phyloP scores from a whole-genome alignment of 2,329 filamentous ascomycete genomes.

The Penicillium griseofulvum region DNA sequence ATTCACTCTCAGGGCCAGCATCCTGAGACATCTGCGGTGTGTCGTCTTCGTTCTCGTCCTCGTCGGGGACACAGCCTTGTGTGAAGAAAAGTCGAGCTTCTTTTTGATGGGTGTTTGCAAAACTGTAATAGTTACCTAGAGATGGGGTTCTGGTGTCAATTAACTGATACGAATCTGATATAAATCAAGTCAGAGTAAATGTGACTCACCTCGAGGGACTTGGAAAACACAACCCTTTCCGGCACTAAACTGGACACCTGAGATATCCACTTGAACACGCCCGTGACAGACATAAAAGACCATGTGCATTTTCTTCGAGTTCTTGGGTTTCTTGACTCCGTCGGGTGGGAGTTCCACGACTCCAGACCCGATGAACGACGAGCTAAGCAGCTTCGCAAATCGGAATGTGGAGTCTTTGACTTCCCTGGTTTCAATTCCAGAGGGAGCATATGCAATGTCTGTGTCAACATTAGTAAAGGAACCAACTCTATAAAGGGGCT shows the following conservation, averaged over 20 bases:
- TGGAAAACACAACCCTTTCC: slow-evolving; percentile 88
- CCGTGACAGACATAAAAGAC: slow-evolving; percentile 88
- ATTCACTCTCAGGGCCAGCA: slow-evolving; percentile 16
- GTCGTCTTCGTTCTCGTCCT: slow-evolving; percentile 24
- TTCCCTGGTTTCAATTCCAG: slow-evolving; percentile 57
- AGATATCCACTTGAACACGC: slow-evolving; percentile 71
- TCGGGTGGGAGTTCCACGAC: slow-evolving; percentile 84
- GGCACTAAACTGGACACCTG: slow-evolving; percentile 66
- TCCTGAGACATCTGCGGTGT: slow-evolving; percentile 4
- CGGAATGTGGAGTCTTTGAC: slow-evolving; percentile 69
- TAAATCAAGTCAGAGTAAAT: not conserved
- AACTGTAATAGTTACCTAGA: slow-evolving; percentile 88
- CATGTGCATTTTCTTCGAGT: slow-evolving; percentile 94
- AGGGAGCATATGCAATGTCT: slow-evolving; percentile 61
- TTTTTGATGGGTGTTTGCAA: slow-evolving; percentile 72
- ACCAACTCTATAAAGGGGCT: not conserved
- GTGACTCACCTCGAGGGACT: slow-evolving; percentile 79
- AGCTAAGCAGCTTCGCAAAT: slow-evolving; percentile 82
- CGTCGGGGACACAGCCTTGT: slow-evolving; percentile 68
- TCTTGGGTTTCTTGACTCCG: slow-evolving; percentile 83
- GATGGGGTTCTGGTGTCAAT: not conserved
- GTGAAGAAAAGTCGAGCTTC: slow-evolving; percentile 85
- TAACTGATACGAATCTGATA: not conserved
- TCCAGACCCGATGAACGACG: slow-evolving; percentile 84
- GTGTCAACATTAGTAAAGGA: slow-evolving; percentile 7